Evolutionary conservation across 2,329 filamentous ascomycete genomes (phyloP), one percentile per base, ranked within the genome.

Genomic region (Pestalotiopsis sp.): DNA sequence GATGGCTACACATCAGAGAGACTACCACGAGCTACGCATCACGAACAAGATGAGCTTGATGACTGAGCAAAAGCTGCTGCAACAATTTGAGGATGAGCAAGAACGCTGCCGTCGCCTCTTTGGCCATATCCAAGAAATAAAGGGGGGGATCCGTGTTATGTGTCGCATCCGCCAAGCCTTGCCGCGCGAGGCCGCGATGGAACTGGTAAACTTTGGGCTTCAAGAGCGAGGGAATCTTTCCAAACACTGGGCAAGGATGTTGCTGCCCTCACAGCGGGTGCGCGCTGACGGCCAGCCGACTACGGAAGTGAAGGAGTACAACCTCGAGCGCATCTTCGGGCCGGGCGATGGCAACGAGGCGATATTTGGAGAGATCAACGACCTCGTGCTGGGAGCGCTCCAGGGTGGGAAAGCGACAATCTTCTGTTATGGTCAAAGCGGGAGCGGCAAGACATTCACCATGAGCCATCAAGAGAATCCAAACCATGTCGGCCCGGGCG

Each of bases 351-450:
- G 90, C 69, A 99, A 99, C 75, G 84, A 88, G 4, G 91, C 95
- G 68, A 89, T 99, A 0, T 99, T 98, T 77, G 91, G 91, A 40
- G 95, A 98, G 75, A 97, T 98, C 73, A 94, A 92, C 40, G 95
- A 98, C 76, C 87, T 99, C 11, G 93, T 98, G 1, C 94, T 98
- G 78, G 96, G 92, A 70, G 94, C 96, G 0, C 83, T 98, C 9
- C 93, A 97, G 73, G 96, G 96, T 0, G 97, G 97, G 81, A 97
- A 98, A 72, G 94, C 98, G 57, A 97, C 94, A 78, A 97, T 98
- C 68, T 97, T 99, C 81, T 97, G 94, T 75, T 99, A 98, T 75
- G 96, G 96, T 22, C 96, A 98, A 79, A 98, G 95, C 0, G 96
- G 95, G 2, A 94, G 94, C 17, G 95, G 95, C 67, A 99, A 99